These are phyloP conservation scores for Cytospora chrysosperma DNA, from an alignment of 2,329 filamentous ascomycete genomes.

Conservation along the genomic window DNA sequence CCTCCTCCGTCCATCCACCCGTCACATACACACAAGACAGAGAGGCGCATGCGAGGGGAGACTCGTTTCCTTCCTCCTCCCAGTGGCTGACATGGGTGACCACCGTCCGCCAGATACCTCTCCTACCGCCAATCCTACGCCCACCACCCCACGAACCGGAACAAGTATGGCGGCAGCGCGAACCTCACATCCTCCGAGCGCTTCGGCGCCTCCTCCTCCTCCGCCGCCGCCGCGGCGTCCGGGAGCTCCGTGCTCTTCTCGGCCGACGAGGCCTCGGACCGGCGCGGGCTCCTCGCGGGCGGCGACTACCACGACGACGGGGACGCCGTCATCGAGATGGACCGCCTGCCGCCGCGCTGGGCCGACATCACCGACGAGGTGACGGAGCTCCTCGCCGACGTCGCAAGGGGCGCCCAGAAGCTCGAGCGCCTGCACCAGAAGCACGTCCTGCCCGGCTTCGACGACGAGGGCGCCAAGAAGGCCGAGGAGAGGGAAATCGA, in stretches of 20 bases:
- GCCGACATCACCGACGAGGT: constrained; percentile 94
- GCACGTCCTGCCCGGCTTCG: constrained; percentile 93
- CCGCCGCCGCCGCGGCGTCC: constrained; percentile 26
- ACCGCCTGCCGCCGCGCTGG: constrained; percentile 91
- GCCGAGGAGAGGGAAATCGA: constrained; percentile 90
- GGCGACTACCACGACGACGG: constrained; percentile 79
- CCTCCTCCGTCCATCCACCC: background rate
- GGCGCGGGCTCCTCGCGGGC: constrained; percentile 79
- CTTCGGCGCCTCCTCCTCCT: constrained; percentile 40
- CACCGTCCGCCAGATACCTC: constrained; percentile 69
- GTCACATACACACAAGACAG: constrained; percentile 22
- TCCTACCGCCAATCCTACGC: constrained; percentile 98
- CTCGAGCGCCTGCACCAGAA: constrained; percentile 95
- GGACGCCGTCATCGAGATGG: constrained; percentile 97
- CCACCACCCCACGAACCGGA: constrained; percentile 87
- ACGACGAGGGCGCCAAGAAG: constrained; percentile 87
- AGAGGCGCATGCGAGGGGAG: background rate
- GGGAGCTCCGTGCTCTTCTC: constrained; percentile 56
- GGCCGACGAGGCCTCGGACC: constrained; percentile 49
- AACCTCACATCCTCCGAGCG: constrained; percentile 53
- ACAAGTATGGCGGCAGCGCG: constrained; percentile 57
- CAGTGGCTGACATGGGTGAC: constrained; percentile 1
- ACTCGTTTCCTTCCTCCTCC: too few relatives aligned
- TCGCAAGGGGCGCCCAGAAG: constrained; percentile 78
- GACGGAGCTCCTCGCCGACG: constrained; percentile 73